These are phyloP conservation scores for Heterobasidion irregulare DNA, from an alignment of 1,284 basidiomycete genomes.

Conservation along the genomic window DNA sequence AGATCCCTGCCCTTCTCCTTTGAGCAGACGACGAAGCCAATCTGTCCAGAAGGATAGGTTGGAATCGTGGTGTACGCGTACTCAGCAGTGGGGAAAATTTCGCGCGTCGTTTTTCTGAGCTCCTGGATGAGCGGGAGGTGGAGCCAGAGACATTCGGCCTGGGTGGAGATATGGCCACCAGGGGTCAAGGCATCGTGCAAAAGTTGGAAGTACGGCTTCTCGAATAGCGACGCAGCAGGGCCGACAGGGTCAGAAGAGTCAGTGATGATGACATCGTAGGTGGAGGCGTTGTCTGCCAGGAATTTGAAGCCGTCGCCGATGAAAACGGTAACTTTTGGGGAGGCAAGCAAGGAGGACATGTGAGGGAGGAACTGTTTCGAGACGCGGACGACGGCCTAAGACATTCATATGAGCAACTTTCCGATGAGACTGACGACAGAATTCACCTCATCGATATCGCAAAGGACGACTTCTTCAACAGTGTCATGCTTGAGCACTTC, in stretches of 20 bases:
- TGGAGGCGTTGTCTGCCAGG: constrained; percentile 81
- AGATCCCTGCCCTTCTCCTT: constrained; percentile 71
- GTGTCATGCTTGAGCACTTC: constrained; percentile 94
- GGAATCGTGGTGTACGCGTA: constrained; percentile 98
- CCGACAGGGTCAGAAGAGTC: constrained; percentile 99
- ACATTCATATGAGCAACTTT: neutral
- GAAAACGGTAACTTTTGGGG: constrained; percentile 82
- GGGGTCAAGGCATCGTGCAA: constrained; percentile 85
- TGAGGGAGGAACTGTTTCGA: constrained; percentile 91
- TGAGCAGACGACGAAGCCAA: constrained; percentile 91
- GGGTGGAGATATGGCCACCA: constrained; percentile 93
- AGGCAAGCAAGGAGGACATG: constrained; percentile 83
- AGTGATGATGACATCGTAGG: constrained; percentile 98
- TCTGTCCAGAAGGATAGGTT: constrained; percentile 95
- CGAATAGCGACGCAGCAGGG: constrained; percentile 90
- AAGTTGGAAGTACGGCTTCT: constrained; percentile 96
- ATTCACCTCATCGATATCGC: constrained; percentile 93
- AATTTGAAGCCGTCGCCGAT: constrained; percentile 98
- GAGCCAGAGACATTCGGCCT: constrained; percentile 95
- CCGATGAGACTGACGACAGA: neutral
- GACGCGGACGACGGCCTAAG: constrained; percentile 88
- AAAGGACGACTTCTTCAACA: constrained; percentile 90
- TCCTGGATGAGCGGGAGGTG: constrained; percentile 86
- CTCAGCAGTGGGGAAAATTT: constrained; percentile 80
- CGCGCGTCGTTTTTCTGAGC: constrained; percentile 66